Evolutionary conservation across 139 green algal species (phyloP).

Genomic region (Picochlorum costavermella): DNA sequence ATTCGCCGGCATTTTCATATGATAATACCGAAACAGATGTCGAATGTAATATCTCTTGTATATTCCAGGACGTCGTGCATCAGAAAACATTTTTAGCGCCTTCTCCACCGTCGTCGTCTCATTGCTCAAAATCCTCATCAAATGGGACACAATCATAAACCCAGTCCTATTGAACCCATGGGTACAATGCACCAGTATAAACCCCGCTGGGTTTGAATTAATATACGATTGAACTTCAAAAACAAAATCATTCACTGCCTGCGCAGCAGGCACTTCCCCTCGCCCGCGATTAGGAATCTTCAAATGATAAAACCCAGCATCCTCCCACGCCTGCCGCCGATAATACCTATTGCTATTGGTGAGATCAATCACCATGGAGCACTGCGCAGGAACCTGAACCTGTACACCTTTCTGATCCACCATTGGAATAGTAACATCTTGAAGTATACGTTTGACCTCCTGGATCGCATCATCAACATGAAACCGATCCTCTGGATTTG

Average conservation of each 20-base stretch:
- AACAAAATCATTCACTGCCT: slow-evolving; percentile 72
- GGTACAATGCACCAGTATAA: slow-evolving; percentile 90
- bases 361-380: slow-evolving; percentile 79
- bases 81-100: slow-evolving; percentile 56
- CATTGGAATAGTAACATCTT: background rate
- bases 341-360: slow-evolving; percentile 92
- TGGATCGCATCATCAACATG: slow-evolving; percentile 14
- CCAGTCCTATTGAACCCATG: slow-evolving; percentile 96
- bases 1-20: slow-evolving; percentile 35
- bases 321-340: slow-evolving; percentile 34
- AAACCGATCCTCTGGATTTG: slow-evolving; percentile 8
- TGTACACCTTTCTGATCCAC: background rate
- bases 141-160: slow-evolving; percentile 56
- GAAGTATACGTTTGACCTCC: background rate
- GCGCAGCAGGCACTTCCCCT: slow-evolving; percentile 57
- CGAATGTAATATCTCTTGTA: slow-evolving; percentile 96
- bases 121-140: slow-evolving; percentile 33
- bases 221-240: slow-evolving; percentile 46
- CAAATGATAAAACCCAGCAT: slow-evolving; percentile 33
- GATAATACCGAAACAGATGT: slow-evolving; percentile 78
- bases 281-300: slow-evolving; percentile 74
- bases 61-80: slow-evolving; percentile 78
- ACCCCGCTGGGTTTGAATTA: slow-evolving; percentile 3
- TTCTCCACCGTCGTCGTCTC: slow-evolving; percentile 33
- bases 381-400: background rate